Base-by-base conservation (phyloP, 2,329 filamentous ascomycete genomes). In the Chaetomium sp. region DNA sequence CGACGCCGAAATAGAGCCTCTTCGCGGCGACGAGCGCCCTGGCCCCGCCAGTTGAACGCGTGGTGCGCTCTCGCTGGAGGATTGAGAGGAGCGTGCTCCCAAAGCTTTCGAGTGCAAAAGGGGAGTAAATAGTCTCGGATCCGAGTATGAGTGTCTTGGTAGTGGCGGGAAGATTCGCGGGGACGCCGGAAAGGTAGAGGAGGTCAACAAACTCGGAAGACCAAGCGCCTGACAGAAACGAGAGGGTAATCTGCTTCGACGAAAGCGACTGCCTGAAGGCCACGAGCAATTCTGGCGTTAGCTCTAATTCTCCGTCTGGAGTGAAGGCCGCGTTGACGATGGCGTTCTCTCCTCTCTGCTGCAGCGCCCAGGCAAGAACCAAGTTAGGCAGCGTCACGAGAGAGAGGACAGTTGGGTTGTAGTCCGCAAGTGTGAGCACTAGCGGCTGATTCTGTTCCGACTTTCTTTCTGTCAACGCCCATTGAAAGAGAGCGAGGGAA, bases 71-170 rank as follows among this genome's bases (percentile, higher is more conserved):
- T 57, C 77, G 76, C 23, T 80, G 73, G 53, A 93, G 77, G 19
- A 91, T 78, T 4, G 78, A 78, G 50, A 89, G 81, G 13, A 93
- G 79, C 4, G 87, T 87, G 47, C 89, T 85, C 0, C 88, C 85
- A 73, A 94, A 95, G 0, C 86, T 83, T 42, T 80, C 78, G 25
- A 93, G 82, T 0, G 90, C 88, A 64, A 87, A 87, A 0, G 90
- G 90, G 2, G 88, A 92, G 77, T 95, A 95, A 53, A 95, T 94
- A 0, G 91, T 95, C 76, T 95, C 91, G 0, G 90, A 90, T 0
- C 88, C 91, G 1, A 95, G 78, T 5, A 93, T 78, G 2, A 90
- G 76, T 16, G 82, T 83, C 50, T 71, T 75, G 70, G 45, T 62
- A 25, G n/a, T 64, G 38, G 59, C 54, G 33, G 63, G 55, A 35